A percentile compares a stretch with the other conserved stretches of the same genome.
Evolutionary conservation across 1,284 basidiomycete genomes (phyloP).

Genomic region (Ceratobasidium sp.): DNA sequence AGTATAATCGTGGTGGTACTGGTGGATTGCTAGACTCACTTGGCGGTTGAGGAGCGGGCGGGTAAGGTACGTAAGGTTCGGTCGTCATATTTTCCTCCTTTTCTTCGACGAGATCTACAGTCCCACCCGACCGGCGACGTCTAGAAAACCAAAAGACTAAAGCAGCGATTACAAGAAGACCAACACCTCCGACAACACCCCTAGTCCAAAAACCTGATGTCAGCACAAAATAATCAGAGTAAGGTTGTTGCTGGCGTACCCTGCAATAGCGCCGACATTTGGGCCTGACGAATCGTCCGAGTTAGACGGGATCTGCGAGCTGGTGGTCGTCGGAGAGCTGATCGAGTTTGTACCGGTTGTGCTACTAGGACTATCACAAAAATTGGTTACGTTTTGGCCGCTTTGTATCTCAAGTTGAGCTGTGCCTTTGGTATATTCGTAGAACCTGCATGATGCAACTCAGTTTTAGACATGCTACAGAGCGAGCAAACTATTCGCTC

Average conservation of each 20-base stretch:
- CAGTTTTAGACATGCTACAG: background rate
- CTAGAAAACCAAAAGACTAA: background rate
- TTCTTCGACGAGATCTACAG: background rate
- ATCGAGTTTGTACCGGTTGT: background rate
- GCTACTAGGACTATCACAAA: background rate
- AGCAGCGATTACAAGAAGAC: background rate
- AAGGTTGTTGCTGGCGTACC: background rate
- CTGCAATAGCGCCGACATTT: conserved; percentile 9
- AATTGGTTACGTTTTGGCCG: conserved; percentile 1
- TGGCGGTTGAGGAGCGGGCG: background rate
- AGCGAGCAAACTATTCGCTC: background rate
- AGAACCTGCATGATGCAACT: conserved; percentile 6
- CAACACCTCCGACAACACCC: conserved; percentile 16
- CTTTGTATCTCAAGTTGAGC: conserved; percentile 10
- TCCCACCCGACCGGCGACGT: background rate
- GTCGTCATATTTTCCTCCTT: background rate
- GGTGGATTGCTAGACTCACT: background rate
- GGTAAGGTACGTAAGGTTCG: conserved; percentile 18
- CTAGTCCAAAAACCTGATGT: background rate
- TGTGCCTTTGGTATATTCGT: conserved; percentile 17
- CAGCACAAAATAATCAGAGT: background rate
- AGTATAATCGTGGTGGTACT: background rate
- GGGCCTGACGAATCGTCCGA: background rate
- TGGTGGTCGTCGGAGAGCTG: too few relatives aligned
- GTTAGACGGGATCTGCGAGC: background rate